Base-by-base conservation (phyloP, 495 filamentous ascomycete species). In the Hypoxylon intermedium region DNA sequence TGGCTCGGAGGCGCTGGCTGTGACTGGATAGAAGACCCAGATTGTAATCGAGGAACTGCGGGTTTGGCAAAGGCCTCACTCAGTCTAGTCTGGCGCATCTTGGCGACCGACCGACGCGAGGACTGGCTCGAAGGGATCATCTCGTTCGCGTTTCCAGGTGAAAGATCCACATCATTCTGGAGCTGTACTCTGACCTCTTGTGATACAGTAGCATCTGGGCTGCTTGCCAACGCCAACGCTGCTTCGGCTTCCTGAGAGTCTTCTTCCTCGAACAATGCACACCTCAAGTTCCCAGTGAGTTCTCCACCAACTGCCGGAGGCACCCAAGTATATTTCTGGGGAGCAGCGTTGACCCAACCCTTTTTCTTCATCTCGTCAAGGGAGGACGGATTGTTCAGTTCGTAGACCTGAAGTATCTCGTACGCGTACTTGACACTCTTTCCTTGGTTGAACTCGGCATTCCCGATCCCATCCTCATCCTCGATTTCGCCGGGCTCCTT, bases 341-440 rank as follows among this genome's bases (percentile, higher is more conserved):
- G 79, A 3, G 75, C 34, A 6, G 58, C 54, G 0, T 67, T 57
- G 2, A 80, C 58, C 74, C 79, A 75, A 0, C 76, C 79, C 18
- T 77, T 74, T 9, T 71, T 63, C 42, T 72, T 66, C 72, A 83
- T 74, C 9, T 74, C 64, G 1, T 70, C 65, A 12, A 75, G 55
- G 1, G 75, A 69, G n/a, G 81, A 63, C 0, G 80, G 77, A 47
- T 83, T 76, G 44, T 82, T 79, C 3, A 84, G 74, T 58, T 79
- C 72, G 46, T 83, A 83, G 5, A 83, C 74, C 53, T 83, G 78
- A 3, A 75, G 23, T 24, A 83, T 68, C 62, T 82, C 75, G 42
- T 80, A 76, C 12, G 81, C 81, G 33, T 60, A 75, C 20, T 72
- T 73, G 21, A 62, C 38, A 12, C 21, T 52, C 12, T 51, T 64